These are phyloP conservation scores for Corrigiola litoralis DNA, from an alignment of 179 eudicot genomes.

Conservation along the genomic window DNA sequence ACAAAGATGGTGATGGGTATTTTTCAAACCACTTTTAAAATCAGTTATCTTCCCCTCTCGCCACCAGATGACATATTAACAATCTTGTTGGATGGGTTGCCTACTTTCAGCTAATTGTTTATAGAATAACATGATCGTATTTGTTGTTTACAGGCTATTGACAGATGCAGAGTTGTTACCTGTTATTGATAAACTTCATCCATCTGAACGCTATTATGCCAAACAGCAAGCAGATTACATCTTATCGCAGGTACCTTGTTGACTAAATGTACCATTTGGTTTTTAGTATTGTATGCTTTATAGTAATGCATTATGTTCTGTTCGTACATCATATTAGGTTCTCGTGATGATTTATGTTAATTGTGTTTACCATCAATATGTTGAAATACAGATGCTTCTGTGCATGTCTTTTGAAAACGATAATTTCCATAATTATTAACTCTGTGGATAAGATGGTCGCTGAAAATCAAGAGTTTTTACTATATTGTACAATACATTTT, in stretches of 20 bases:
- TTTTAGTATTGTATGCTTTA: neutral
- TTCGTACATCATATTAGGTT: neutral
- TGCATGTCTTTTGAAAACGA: too few species aligned
- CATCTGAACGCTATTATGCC: slow-evolving; percentile 83
- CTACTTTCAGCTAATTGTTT: neutral
- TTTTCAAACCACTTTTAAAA: neutral
- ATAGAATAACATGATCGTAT: neutral
- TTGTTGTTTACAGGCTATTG: slow-evolving; percentile 46
- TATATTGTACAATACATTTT: too few species aligned
- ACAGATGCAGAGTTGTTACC: slow-evolving; percentile 68
- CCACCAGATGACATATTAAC: neutral
- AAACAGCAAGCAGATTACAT: slow-evolving; percentile 95
- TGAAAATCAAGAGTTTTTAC: too few species aligned
- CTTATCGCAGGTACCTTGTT: slow-evolving; percentile 70
- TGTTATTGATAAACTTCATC: slow-evolving; percentile 84
- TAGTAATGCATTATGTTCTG: neutral
- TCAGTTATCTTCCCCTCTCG: slow-evolving; percentile 1
- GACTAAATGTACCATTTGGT: neutral
- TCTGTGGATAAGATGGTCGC: too few species aligned
- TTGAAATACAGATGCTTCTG: neutral
- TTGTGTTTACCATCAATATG: too few species aligned
- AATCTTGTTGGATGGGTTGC: neutral
- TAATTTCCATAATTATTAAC: too few species aligned
- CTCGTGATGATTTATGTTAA: slow-evolving; percentile 1
- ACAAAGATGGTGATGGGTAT: slow-evolving; percentile 86